Base-by-base conservation (phyloP, 108 stramenopile species). In the Thalassiosira profunda region DNA sequence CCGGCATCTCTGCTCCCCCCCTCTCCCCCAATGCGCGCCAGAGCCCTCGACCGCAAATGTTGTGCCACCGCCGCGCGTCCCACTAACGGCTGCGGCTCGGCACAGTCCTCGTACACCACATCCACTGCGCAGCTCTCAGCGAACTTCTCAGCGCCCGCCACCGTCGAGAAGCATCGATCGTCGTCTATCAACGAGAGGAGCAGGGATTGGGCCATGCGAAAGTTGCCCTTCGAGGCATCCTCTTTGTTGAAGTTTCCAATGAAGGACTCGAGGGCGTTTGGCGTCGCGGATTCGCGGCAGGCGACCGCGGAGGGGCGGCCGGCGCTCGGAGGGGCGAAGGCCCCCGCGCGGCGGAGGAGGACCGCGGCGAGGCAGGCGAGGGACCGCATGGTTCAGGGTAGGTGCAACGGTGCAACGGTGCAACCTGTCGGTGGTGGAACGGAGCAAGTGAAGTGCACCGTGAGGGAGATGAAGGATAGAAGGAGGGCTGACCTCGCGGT, bases 31-130 rank as follows among this genome's bases (percentile, higher is more conserved):
- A 77, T 10, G 42, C 75, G 33, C 33, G 57, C 17, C 30, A 30
- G 23, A 37, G 49, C 25, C 23, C 47, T 29, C 14, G 66, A 20
- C 45, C 58, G 63, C 10, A 67, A 52, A 51, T 72, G 55, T 17
- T 74, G 30, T 34, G 42, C 33, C 26, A 63, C 65, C 46, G 61
- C 63, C 14, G 58, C 33, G 62, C 82, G 78, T 5, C 86, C 90
- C 1, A 80, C 69, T 31, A 88, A 72, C 11, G 90, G 90, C 59
- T 87, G 83, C 4, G 87, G 82, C 54, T 86, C 79, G 59, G 73
- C 88, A 41, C 87, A 85, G 58, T 91, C 90, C 48, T 88, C 86
- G 72, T 80, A 87, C 4, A 87, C 62, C 10, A 86, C 72, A 56
- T 88, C 58, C 28, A 67, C 25, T 1, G 84, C 86, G 48, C 90